Evolutionary conservation across 768 basidiomycete species (phyloP).

Genomic region (Boletus patriciae): DNA sequence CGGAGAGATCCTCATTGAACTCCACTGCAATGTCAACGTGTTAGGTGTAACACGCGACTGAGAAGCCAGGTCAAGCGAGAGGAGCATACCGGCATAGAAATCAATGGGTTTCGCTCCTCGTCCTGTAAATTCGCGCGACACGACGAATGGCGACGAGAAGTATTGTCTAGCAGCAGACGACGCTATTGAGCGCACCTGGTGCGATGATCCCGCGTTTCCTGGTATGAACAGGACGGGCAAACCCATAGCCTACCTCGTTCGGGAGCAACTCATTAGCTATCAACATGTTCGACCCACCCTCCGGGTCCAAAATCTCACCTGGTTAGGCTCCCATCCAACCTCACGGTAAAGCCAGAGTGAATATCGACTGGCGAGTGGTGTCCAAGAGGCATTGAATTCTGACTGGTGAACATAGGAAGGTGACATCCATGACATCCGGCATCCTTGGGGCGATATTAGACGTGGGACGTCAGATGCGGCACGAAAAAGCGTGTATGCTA

Average conservation of each 20-base stretch:
- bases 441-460: slow-evolving; percentile 82
- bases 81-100: slow-evolving; percentile 74
- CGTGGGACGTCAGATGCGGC: slow-evolving; percentile 45
- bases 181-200: slow-evolving; percentile 92
- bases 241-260: slow-evolving; percentile 41
- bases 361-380: slow-evolving; percentile 71
- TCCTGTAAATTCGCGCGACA: slow-evolving; percentile 54
- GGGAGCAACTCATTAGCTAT: slow-evolving; percentile 1
- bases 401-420: slow-evolving; percentile 81
- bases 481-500: slow-evolving; percentile 41
- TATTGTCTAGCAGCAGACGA: slow-evolving; percentile 86
- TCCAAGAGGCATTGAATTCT: slow-evolving; percentile 66
- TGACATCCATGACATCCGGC: slow-evolving; percentile 95
- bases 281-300: slow-evolving; percentile 3
- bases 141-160: slow-evolving; percentile 57
- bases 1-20: slow-evolving; percentile 96
- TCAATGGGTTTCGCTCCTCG: slow-evolving; percentile 60
- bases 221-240: slow-evolving; percentile 95
- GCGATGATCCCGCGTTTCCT: slow-evolving; percentile 94
- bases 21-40: slow-evolving; percentile 51
- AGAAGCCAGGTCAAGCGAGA: not conserved
- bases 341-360: slow-evolving; percentile 92
- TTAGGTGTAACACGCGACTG: not conserved
- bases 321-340: slow-evolving; percentile 70
- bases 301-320: slow-evolving; percentile 41